Evolutionary conservation across 2,329 filamentous ascomycete genomes (phyloP).

Genomic region (Talaromyces sp.): DNA sequence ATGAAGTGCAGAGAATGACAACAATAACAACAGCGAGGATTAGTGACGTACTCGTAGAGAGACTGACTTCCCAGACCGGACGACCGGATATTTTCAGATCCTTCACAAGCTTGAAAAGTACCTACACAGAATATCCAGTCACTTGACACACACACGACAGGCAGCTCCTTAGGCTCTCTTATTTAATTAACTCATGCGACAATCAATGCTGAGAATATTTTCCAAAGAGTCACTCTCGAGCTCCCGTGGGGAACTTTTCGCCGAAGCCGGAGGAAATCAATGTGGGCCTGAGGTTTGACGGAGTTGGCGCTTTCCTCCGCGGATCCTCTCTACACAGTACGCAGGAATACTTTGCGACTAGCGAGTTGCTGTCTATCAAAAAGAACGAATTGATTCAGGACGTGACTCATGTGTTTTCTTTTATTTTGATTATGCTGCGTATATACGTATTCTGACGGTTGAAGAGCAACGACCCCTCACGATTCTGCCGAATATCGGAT

Average conservation of each 20-base stretch:
- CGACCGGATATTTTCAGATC: background rate
- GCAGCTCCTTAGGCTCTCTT: background rate
- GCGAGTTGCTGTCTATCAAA: background rate
- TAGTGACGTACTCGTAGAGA: background rate
- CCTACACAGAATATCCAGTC: background rate
- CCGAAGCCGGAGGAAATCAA: slow-evolving; percentile 1
- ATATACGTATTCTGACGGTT: background rate
- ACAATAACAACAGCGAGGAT: background rate
- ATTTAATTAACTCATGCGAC: background rate
- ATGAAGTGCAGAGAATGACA: background rate
- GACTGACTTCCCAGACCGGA: background rate
- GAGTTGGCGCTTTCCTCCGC: slow-evolving; percentile 7
- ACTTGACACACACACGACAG: background rate
- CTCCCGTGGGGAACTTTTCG: slow-evolving; percentile 5
- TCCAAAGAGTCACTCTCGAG: background rate
- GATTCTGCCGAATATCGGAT: slow-evolving; percentile 4
- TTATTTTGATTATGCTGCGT: background rate
- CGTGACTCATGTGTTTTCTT: background rate
- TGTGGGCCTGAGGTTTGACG: background rate
- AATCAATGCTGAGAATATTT: background rate
- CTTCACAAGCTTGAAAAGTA: background rate
- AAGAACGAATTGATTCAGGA: background rate
- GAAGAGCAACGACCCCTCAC: background rate
- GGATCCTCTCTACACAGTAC: background rate
- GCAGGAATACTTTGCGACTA: background rate